Evolutionary conservation across 23 red algal species (phyloP), one percentile per base, ranked within the genome.

Genomic region (Gracilaria gracilis): DNA sequence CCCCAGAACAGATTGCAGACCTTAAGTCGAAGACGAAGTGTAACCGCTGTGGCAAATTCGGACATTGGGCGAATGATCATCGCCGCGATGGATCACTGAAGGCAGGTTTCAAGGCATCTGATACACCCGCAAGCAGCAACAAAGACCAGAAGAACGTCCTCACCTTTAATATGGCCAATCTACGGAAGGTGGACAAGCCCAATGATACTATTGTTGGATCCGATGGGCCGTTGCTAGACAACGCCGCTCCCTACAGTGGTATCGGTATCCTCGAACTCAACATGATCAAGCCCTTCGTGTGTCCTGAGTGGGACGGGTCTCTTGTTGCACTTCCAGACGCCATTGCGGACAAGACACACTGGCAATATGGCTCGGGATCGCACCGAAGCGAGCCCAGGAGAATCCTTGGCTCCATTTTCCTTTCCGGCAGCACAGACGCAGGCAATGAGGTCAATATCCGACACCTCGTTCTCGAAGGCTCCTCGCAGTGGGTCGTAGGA

Each of bases 311-410:
- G 57, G 51, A 90, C 35, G 28, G 59, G 33, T n/a, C 27, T 3
- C 32, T 90, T 7, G 75, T 38, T 27, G 33, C 39, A 35, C 13
- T 92, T 19, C 62, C 89, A 59, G 67, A 92, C 3, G 46, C 54
- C 12, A 35, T 84, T 25, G 32, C 80, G 2, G 78, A 84, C n/a
- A 37, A 42, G 35, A 59, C 89, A 2, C 44, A 50, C 53, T 92
- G 89, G 78, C 76, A 92, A 50, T 92, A 92, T 64, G 89, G 78
- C 0, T 20, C 9, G 21, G 89, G 89, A 13, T 23, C 75, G 20
- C 89, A 92, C 37, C 0, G 75, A 8, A 84, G 89, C 49, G 44
- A 32, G 24, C 38, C 54, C 13, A 57, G 44, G 12, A n/a, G 15
- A 36, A 77, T 88, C 46, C 33, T 88, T 55, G 42, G 85, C 24